Evolutionary conservation across 352 stramenopile genomes (phyloP), one percentile per base, ranked within the genome.

Genomic region (Globisporangium apiculatum): DNA sequence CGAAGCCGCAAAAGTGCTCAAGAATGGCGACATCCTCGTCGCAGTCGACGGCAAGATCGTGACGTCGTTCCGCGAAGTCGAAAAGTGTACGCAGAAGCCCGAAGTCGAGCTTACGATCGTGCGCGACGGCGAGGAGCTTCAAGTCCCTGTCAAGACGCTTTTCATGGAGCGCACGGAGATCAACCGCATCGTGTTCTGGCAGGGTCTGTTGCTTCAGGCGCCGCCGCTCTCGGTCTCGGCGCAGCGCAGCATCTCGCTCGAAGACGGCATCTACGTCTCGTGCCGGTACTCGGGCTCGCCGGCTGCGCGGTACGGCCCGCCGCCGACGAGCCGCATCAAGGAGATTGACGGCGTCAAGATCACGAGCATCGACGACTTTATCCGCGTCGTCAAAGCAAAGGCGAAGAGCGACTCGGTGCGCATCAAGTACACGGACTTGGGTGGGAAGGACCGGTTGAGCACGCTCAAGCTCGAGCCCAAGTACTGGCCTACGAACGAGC

Each of bases 131-230:
- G 64, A 84, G 7, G 81, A 91, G 58, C 73, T 82, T 53, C 63
- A 82, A 18, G 17, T 95, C 10, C 57, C 79, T 6, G 69, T 96
- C n/a, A 87, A 91, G 59, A 86, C 85, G 18, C 66, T 92, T 47
- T 78, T 80, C 40, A 72, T 96, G 66, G 74, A 92, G 57, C 81
- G 80, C 49, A 92, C 83, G 4, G 87, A 95, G 65, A 94, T 96
- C 46, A 89, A 96, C 53, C 84, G 90, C 40, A 89, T 98, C 43
- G 76, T 98, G 49, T 91, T 96, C 57, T 98, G 89, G 89, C 85
- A 92, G 38, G 91, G 91, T 5, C 73, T 97, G 35, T 61, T 97
- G 45, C 63, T 98, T 5, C 91, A 98, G 57, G 84, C 80, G 24
- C 84, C 89, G 2, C 91, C 94, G 10, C 69, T 96, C 1, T 90